Evolutionary conservation across 495 filamentous ascomycete species (phyloP), one percentile per base, ranked within the genome.

Genomic region (Aspergillus panamensis): DNA sequence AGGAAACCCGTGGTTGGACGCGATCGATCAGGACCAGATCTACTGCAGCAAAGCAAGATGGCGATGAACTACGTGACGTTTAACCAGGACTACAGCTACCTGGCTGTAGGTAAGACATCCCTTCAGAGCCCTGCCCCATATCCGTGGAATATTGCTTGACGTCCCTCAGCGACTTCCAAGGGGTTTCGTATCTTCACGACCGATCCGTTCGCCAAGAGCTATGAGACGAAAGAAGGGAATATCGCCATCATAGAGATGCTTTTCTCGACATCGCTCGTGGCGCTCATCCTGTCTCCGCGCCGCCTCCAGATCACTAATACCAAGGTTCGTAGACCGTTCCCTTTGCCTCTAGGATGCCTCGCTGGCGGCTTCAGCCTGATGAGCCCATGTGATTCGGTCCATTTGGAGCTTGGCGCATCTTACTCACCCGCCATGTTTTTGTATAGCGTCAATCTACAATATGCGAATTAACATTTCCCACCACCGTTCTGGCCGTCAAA

Each of bases 51-150:
- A 33, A 51, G 39, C 16, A 51, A 72, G 54, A 84, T 86, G 74
- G 80, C 85, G 3, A 93, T 98, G 82, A 98, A 97, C 71, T 98
- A 93, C 70, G 90, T 98, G 66, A 97, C 92, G 16, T 98, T 97
- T 75, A 98, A 98, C 74, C 94, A 98, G 77, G 94, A 98, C 80
- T 89, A 96, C 80, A 95, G 90, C 81, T 91, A 91, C 69, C 79
- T 98, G 58, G 94, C 92, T 76, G 91, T 96, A 61, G 93, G 91
- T 90, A 77, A 62, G 86, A 31, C n/a, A 16, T 53, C 17, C 33
- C 59, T 47, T 45, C 43, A 31, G 30, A 12, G 44, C 20, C 10
- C 17, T 6, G 0, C 30, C 5, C 19, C 51, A n/a, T 48, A 52
- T 45, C 45, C 31, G 19, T 62, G 47, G 17, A 43, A 57, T 39